Evolutionary conservation across 2,329 filamentous ascomycete species (phyloP), one percentile per base, ranked within the genome.

Genomic region (Cercospora brassicicola): DNA sequence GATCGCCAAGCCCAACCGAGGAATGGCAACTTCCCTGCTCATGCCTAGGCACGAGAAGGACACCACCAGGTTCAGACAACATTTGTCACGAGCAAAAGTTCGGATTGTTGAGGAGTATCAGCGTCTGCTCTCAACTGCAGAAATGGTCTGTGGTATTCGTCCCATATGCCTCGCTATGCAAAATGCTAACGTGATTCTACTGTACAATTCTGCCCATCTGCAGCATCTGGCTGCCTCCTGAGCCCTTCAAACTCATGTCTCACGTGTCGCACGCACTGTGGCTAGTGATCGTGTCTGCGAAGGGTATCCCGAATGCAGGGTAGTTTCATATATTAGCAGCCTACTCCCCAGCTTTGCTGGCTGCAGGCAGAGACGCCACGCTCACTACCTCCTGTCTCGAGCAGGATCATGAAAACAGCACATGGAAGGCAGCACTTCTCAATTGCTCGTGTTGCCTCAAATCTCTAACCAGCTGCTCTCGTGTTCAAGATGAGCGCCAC

Each of bases 401-500:
- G 28, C 61, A 62, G 13, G 28, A 51, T 31, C 39, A 53, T 26
- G 48, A 20, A n/a, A 13, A 39, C 28, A 39, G 45, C 28, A 55
- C 20, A 28, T 23, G n/a, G 28, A 31, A 56, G 53, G 53, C 53
- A 56, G 53, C 53, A 56, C 15, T 15, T 26, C 10, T n/a, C 6
- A 10, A 26, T 28, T 56, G 28, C 10, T 51, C 45, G 18, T 48
- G 4, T 13, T 36, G 28, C 15, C 26, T 56, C 11, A 26, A 15
- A 11, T 56, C 65, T 57, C 65, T 67, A 77, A 59, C 75, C 76
- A 20, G 67, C 67, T 23, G 76, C 74, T 70, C 75, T 70, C 26
- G 92, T 95, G 87, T 97, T 96, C 78, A 97, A 87, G 78, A 97
- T 94, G 53, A 97, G 87, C 66, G 92, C 93, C 69, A 97, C 94